phyloP scores from a whole-genome alignment of 2,329 filamentous ascomycete species.

The Phialophora tarda region DNA sequence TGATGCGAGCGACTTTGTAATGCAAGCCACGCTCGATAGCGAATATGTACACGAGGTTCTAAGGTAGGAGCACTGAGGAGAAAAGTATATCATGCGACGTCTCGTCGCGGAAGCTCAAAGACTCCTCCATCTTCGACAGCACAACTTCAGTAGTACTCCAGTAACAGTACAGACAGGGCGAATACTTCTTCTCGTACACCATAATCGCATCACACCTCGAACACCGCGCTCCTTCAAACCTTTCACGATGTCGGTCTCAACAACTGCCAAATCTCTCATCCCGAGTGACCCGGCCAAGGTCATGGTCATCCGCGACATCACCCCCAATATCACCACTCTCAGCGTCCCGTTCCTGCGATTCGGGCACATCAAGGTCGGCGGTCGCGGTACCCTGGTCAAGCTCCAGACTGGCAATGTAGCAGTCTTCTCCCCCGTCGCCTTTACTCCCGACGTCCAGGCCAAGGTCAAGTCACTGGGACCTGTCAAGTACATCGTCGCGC shows the following conservation, averaged over 20 bases:
- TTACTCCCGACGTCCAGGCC: slow-evolving; percentile 74
- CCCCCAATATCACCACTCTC: slow-evolving; percentile 67
- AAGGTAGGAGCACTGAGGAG: slow-evolving; percentile 15
- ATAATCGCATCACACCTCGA: neutral
- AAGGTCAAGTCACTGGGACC: slow-evolving; percentile 67
- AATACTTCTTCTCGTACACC: neutral
- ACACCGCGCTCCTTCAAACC: neutral
- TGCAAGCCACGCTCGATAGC: slow-evolving; percentile 16
- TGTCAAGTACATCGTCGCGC: slow-evolving; percentile 83
- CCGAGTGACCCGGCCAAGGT: slow-evolving; percentile 75
- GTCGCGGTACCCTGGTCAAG: slow-evolving; percentile 82
- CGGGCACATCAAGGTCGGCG: slow-evolving; percentile 80
- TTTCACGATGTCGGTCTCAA: slow-evolving; percentile 58
- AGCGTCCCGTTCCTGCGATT: slow-evolving; percentile 85
- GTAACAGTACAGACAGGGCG: slow-evolving; percentile 9
- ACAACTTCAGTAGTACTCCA: slow-evolving; percentile 3
- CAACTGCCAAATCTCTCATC: slow-evolving; percentile 59
- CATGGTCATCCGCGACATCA: slow-evolving; percentile 88
- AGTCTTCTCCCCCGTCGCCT: slow-evolving; percentile 87
- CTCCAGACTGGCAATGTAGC: slow-evolving; percentile 78
- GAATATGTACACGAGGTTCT: slow-evolving; percentile 6
- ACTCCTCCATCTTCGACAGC: neutral
- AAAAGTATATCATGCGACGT: slow-evolving; percentile 24
- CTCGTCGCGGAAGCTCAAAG: neutral
- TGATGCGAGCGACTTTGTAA: slow-evolving; percentile 12